Evolutionary conservation across 1,284 basidiomycete genomes (phyloP), one percentile per base, ranked within the genome.

Genomic region (Malassezia globosa): DNA sequence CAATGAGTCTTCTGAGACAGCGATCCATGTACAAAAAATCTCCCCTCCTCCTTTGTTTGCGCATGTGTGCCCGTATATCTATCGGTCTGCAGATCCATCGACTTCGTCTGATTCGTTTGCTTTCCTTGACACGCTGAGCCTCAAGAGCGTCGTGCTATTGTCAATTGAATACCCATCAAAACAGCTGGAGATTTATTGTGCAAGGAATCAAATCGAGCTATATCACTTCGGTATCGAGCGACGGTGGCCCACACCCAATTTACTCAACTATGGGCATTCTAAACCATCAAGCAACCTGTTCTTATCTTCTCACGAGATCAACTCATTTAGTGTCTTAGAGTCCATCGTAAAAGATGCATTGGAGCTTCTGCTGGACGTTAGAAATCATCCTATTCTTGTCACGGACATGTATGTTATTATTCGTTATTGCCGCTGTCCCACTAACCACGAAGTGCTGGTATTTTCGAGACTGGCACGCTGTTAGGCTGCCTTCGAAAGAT

Each of bases 401-500:
- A 59, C 59, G n/a, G 66, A 69, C 43, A 59, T 56, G 6, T 55
- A 24, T 11, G 29, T 33, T 7, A 14, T 18, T 5, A 7, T 21
- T 5, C 21, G 6, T 13, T 27, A 14, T 31, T 26, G 11, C 8
- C 47, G n/a, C n/a, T n/a, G n/a, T n/a, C n/a, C n/a, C n/a, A n/a
- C n/a, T n/a, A n/a, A n/a, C n/a, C n/a, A n/a, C n/a, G n/a, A n/a
- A 59, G 54, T 14, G 54, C 62, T 0, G 67, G 67, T 0, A 63
- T 68, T 10, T 66, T 65, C 41, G 67, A 70, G 40, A 61, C 62
- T 1, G 66, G 65, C 5, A 55, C 65, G 0, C 54, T 69, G 7
- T 51, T 69, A 0, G 67, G 60, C 11, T 70, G 67, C 34, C 43
- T 70, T 2, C 48, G 67, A 31, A 66, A 66, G 24, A 56, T 70